Evolutionary conservation across 352 stramenopile species (phyloP), one percentile per base, ranked within the genome.

Genomic region (Phytophthora tubulina): DNA sequence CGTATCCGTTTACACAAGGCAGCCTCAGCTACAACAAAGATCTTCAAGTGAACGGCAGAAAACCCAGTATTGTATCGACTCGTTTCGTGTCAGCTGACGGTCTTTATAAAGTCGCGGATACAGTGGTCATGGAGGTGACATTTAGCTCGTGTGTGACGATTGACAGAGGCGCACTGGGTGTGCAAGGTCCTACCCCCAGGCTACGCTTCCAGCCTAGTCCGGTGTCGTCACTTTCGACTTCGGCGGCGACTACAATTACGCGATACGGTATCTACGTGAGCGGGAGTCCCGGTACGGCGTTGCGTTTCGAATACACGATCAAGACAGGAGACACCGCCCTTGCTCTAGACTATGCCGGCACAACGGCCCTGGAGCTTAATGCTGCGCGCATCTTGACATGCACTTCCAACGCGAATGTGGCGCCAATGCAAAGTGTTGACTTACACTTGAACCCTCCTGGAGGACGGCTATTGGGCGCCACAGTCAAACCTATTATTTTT

Each of bases 361-460:
- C 84, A 4, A 68, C 73, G 2, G 77, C 88, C 2, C 48, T 96
- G n/a, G 70, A 86, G 13, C 73, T 92, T 6, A 93, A 92, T 44
- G 85, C 82, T 10, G 85, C 85, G 33, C 80, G 75, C 10, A 94
- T 96, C 41, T 68, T 95, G 15, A 94, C 89, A 9, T 92, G 86
- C 14, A 80, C 83, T 5, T 42, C 81, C 6, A 61, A 78, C 6
- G 56, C 64, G 4, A 67, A 52, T 17, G 50, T 72, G 2, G 27
- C 68, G 2, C 78, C 88, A 3, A 81, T 81, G 0, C 89, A 96
- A 57, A 67, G 50, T 5, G 87, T 82, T 2, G 82, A 96, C 58
- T 55, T 85, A n/a, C 88, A 96, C 45, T 53, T 96, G 27, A 96
- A 96, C 56, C 89, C 89, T 6, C 85, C 88, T 0, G 85, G 87